A percentile compares a stretch with the other conserved stretches of the same genome.
phyloP scores from a whole-genome alignment of 106 monocot genomes.

The Phalaenopsis aphrodite region DNA sequence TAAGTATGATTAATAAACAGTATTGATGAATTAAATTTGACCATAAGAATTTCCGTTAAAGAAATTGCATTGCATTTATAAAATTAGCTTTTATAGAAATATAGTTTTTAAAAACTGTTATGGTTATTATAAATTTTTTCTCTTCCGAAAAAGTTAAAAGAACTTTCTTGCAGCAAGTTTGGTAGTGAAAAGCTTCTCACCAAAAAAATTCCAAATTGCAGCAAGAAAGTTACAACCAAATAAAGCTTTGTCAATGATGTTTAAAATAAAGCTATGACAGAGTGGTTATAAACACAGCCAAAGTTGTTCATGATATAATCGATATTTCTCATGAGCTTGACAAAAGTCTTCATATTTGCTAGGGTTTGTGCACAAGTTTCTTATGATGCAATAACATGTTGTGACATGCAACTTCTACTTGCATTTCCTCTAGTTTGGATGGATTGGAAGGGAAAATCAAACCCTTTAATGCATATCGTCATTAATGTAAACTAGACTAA shows the following conservation, averaged over 20 bases:
- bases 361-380: neutral
- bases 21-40: neutral
- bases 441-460: neutral
- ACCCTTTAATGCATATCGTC: neutral
- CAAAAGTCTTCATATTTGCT: neutral
- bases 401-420: neutral
- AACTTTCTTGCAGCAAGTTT: too few species aligned
- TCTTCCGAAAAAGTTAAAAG: too few species aligned
- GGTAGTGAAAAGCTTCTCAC: too few species aligned
- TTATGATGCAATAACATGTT: neutral
- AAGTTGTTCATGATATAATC: neutral
- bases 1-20: neutral
- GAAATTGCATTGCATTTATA: neutral
- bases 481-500: neutral
- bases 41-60: neutral
- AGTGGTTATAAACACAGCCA: too few species aligned
- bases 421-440: neutral
- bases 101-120: too few species aligned
- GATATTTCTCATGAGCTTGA: neutral
- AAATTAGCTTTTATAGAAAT: too few species aligned
- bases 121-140: too few species aligned
- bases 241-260: too few species aligned
- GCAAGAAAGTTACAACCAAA: too few species aligned
- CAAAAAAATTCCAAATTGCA: too few species aligned
- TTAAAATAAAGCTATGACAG: too few species aligned